Conservation (phyloP, 2,329 filamentous ascomycete genomes). For the Microsporum ferrugineum region DNA sequence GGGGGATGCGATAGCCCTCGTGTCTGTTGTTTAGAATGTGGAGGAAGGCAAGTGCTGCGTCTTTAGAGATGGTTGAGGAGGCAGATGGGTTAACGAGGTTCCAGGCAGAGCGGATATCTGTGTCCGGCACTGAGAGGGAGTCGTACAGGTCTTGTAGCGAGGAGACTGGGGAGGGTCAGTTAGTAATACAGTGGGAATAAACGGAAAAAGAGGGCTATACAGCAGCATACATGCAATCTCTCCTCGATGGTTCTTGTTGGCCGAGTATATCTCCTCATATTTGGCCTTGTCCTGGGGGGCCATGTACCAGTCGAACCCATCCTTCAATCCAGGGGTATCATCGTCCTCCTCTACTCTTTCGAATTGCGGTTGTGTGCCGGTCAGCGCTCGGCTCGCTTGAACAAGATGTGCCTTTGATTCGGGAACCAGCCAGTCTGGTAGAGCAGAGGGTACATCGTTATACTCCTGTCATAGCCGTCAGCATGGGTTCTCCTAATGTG, state of each 20-base stretch:
- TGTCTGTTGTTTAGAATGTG: constrained; percentile 95
- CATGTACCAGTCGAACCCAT: constrained; percentile 99
- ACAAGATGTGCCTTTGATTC: constrained; percentile 89
- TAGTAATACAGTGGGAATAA: not conserved
- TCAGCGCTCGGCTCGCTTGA: constrained; percentile 68
- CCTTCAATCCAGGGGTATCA: constrained; percentile 73
- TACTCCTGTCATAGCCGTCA: constrained; percentile 56
- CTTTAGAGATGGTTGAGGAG: constrained; percentile 74
- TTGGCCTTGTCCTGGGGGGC: constrained; percentile 78
- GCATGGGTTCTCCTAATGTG: not conserved
- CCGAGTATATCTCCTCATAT: constrained; percentile 94
- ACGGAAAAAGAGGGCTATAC: not conserved
- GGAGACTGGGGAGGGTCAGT: constrained; percentile 45
- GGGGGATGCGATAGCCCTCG: constrained; percentile 87
- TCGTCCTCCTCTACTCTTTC: constrained; percentile 69
- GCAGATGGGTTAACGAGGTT: constrained; percentile 93
- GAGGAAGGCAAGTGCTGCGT: constrained; percentile 85
- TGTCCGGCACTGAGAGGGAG: constrained; percentile 52
- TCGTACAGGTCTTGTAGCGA: constrained; percentile 76
- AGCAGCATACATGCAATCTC: constrained; percentile 59
- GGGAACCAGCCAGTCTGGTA: constrained; percentile 94
- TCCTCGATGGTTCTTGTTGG: constrained; percentile 77
- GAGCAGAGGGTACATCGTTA: constrained; percentile 66
- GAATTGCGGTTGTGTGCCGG: constrained; percentile 68
- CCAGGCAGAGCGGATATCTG: constrained; percentile 83